These are phyloP conservation scores for Ochromonas danica DNA, from an alignment of 108 stramenopile species.

Conservation along the genomic window DNA sequence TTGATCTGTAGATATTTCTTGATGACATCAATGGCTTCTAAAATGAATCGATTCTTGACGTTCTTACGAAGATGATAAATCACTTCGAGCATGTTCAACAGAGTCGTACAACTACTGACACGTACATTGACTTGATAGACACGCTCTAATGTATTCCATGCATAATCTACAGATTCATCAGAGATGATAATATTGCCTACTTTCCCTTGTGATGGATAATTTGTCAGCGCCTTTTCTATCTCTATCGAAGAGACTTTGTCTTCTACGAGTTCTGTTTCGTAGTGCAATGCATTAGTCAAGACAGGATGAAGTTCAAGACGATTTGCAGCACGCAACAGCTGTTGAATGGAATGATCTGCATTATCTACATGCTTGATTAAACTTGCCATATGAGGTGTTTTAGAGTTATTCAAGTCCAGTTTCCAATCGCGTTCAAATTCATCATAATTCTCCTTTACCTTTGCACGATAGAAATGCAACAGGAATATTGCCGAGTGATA, in stretches of 20 bases:
- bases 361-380: not conserved
- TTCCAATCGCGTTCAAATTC: constrained; percentile 6
- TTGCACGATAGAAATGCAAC: not conserved
- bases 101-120: no score
- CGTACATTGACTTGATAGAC: no score
- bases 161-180: no score
- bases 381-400: not conserved
- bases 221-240: not conserved
- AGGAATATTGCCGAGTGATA: not conserved
- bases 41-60: no score
- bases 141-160: no score
- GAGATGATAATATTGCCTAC: no score
- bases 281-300: not conserved
- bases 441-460: not conserved
- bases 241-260: not conserved
- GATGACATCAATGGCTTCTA: no score
- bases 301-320: not conserved
- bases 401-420: not conserved
- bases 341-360: not conserved
- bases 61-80: no score
- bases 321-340: not conserved
- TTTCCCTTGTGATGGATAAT: not conserved
- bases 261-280: not conserved
- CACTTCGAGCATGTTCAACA: no score
- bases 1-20: no score